Evolutionary conservation across 768 basidiomycete species (phyloP), one percentile per base, ranked within the genome.

Genomic region (Amanita polypyramis): DNA sequence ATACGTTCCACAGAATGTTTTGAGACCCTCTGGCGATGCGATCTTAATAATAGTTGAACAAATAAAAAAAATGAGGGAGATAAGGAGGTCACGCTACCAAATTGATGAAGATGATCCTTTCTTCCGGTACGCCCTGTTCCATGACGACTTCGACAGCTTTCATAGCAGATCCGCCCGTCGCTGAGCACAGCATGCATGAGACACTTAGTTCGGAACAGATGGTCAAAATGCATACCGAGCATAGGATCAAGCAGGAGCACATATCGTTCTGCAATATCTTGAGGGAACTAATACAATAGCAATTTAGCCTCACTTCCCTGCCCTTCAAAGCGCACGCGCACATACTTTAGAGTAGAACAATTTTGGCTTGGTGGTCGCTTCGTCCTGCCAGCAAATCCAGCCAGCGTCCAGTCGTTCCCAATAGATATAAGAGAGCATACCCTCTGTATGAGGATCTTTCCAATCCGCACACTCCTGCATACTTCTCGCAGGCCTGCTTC

Each of bases 361-460:
- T 65, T 98, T 97, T 0, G 96, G 87, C 48, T 82, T 74, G 1
- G 88, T 77, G 0, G 95, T 99, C 59, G 94, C 92, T 63, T 98
- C 96, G 58, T 99, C 94, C 88, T 95, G 55, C 38, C 6, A 25
- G 7, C 30, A 45, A 10, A 44, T n/a, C n/a, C n/a, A n/a, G 19
- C 34, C 6, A 45, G 25, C 15, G 39, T 37, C 21, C 32, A 54
- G 45, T 34, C 17, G n/a, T 19, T 42, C 29, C n/a, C 32, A 29
- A 27, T 33, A 32, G 11, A 42, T 8, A 34, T 19, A 15, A 19
- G 37, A 46, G 34, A 40, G 59, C 76, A 53, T 64, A 91, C 92
- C 62, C 95, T 68, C 67, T 99, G 95, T 52, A 99, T 99, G 41
- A 99, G 72, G 58, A 99, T 98, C 71, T 99, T 99, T 41, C 95